Evolutionary conservation across 371 early-diverging fungal species (phyloP), one percentile per base, ranked within the genome.

Genomic region (Gilbertella persicaria): DNA sequence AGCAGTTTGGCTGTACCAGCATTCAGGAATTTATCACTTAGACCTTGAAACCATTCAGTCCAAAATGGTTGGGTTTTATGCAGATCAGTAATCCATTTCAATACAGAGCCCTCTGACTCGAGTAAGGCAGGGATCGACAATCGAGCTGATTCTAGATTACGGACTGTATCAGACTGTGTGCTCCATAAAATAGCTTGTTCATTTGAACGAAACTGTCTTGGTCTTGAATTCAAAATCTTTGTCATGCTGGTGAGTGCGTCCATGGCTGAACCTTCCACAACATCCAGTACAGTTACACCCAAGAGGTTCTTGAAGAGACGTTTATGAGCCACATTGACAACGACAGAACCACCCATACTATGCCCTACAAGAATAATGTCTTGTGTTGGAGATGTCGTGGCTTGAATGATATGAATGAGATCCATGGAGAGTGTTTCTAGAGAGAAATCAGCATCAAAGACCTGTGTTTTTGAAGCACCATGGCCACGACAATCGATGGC

Each of bases 261-360:
- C 62, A 94, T 72, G 2, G 92, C 93, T 1, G 91, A 87, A 8
- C 76, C 95, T 76, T 96, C 97, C 6, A 95, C 95, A 7, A 95
- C 93, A 73, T 96, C 97, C 28, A 96, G 50, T 0, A 93, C 87
- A 8, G 79, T 83, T 1, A 93, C 78, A 0, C 94, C 95, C 4
- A 84, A 55, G 0, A 94, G 61, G 33, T 83, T 82, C 20, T 72
- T 66, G 10, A 91, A 63, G 45, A 68, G 50, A 30, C 69, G 52
- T 12, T 71, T 68, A 9, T 76, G 60, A 0, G 89, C 90, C 8
- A 83, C 89, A 60, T 92, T 83, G 0, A 89, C 87, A 1, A 91
- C 90, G 2, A 95, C 90, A 1, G 93, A 82, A 4, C 93, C 97
- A 25, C 97, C 97, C 90, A 95, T 88, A 69, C 94, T 89, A 58